Evolutionary conservation across 192 early-diverging fungal species (phyloP).

Genomic region (Backusella mclennaniae): DNA sequence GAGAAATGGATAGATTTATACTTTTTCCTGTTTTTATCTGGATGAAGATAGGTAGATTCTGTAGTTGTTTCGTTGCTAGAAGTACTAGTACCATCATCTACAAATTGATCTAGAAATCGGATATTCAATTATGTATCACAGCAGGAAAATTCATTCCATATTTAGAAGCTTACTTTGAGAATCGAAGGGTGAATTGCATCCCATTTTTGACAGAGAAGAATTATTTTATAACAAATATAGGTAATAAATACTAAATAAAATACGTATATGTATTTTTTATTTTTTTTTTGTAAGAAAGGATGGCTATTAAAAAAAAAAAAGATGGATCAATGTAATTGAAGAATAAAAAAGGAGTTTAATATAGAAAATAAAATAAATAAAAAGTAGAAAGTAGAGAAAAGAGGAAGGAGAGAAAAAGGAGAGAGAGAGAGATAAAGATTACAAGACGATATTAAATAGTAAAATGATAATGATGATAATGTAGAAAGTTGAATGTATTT

Average conservation of each 20-base stretch:
- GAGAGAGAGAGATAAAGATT: neutral
- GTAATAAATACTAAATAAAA: neutral
- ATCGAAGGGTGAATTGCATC: neutral
- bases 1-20: neutral
- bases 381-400: neutral
- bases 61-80: neutral
- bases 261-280: neutral
- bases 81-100: neutral
- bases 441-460: neutral
- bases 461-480: neutral
- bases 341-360: neutral
- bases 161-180: slow-evolving; percentile 6
- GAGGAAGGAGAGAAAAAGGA: neutral
- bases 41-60: neutral
- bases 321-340: neutral
- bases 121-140: slow-evolving; percentile 1
- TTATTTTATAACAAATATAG: neutral
- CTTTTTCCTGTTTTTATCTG: neutral
- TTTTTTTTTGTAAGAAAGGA: no score
- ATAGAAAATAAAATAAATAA: neutral
- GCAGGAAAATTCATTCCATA: neutral
- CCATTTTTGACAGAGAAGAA: neutral
- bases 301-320: neutral
- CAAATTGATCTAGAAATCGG: neutral
- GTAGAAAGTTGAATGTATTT: neutral